These are phyloP conservation scores for Heritiera littoralis DNA, from an alignment of 345 rosid genomes.

Conservation along the genomic window DNA sequence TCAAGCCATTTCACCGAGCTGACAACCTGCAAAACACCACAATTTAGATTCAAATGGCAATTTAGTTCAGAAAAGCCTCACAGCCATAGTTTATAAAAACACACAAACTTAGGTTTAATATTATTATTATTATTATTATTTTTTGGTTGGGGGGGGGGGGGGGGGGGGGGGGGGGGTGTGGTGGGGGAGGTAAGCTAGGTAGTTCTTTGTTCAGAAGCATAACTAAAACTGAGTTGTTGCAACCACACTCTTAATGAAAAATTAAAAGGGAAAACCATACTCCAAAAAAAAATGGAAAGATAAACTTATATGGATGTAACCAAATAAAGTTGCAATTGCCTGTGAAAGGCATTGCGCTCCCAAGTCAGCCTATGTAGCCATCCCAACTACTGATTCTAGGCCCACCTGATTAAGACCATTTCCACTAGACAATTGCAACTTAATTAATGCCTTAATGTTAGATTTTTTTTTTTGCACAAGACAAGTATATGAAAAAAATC, in stretches of 20 bases:
- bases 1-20: slow-evolving; percentile 99
- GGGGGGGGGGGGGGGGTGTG: background rate
- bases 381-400: background rate
- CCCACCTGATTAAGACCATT: background rate
- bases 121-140: no score
- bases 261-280: background rate
- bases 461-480: background rate
- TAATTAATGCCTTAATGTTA: background rate
- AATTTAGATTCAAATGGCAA: slow-evolving; percentile 7
- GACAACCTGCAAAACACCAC: slow-evolving; percentile 63
- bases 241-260: background rate
- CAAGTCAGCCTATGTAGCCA: background rate
- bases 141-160: background rate
- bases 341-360: background rate
- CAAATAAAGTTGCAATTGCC: background rate
- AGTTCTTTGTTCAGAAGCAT: background rate
- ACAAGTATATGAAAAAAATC: background rate
- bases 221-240: background rate
- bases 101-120: background rate
- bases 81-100: slow-evolving; percentile 13
- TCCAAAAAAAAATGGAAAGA: background rate
- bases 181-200: background rate
- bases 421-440: background rate
- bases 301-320: background rate
- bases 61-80: background rate